phyloP scores from a whole-genome alignment of 2,329 filamentous ascomycete genomes.

The Beauveria asiatica region DNA sequence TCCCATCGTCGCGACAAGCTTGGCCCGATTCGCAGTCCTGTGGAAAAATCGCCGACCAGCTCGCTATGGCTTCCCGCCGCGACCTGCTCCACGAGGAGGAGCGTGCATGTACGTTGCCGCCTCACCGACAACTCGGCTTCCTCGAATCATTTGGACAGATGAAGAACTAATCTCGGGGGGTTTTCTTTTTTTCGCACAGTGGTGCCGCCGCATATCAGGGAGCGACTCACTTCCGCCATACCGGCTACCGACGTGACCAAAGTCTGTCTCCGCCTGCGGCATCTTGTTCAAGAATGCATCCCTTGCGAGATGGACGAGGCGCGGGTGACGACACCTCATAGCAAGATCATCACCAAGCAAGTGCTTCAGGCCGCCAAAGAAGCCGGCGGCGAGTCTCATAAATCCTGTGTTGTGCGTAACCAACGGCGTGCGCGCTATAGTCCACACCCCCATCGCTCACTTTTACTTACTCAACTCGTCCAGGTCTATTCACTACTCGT shows the following conservation, averaged over 20 bases:
- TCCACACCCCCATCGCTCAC: no score
- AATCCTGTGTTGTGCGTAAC: conserved; percentile 57
- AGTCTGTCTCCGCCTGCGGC: conserved; percentile 79
- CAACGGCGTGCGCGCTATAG: not conserved
- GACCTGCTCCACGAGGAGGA: conserved; percentile 12
- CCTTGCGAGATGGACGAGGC: conserved; percentile 80
- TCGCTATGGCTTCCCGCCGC: conserved; percentile 1
- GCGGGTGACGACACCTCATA: conserved; percentile 70
- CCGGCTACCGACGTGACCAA: conserved; percentile 77
- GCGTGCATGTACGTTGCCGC: conserved; percentile 5
- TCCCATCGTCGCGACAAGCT: not conserved
- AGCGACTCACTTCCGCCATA: conserved; percentile 55
- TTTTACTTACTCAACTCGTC: not conserved
- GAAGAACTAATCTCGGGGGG: no score
- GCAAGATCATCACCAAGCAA: conserved; percentile 69
- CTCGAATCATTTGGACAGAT: no score
- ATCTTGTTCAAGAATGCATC: conserved; percentile 81
- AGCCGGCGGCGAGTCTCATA: conserved; percentile 68
- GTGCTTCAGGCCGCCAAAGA: conserved; percentile 75
- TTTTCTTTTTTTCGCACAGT: conserved; percentile 35
- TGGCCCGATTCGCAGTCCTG: no score
- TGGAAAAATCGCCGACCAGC: not conserved
- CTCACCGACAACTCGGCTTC: not conserved
- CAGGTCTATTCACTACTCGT: conserved; percentile 69
- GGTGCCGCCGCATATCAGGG: conserved; percentile 54